A percentile compares a stretch with the other conserved stretches of the same genome.
Evolutionary conservation across 2,329 filamentous ascomycete species (phyloP).

Genomic region (Nemania sp.): DNA sequence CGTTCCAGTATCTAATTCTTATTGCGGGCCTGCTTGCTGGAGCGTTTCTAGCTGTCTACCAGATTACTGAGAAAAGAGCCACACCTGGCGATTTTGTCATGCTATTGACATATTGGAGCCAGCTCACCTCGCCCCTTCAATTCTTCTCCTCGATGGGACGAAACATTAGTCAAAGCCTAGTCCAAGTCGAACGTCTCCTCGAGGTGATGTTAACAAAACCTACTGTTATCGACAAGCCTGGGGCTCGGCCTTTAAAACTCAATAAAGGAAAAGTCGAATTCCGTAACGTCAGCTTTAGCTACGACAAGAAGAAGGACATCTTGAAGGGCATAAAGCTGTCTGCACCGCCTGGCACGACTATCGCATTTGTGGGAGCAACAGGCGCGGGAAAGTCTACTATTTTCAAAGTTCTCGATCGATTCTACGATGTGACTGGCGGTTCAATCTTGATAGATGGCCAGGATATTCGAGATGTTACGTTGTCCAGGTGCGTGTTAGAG

Average conservation of each 20-base stretch:
- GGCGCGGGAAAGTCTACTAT: conserved; percentile 59
- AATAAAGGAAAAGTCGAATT: conserved; percentile 60
- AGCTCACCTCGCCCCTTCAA: conserved; percentile 71
- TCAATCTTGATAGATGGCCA: conserved; percentile 52
- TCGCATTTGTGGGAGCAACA: conserved; percentile 64
- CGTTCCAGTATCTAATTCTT: conserved; percentile 65
- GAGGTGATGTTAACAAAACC: conserved; percentile 63
- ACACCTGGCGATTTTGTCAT: conserved; percentile 71
- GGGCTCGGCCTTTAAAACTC: conserved; percentile 55
- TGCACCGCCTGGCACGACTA: conserved; percentile 56
- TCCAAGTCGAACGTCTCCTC: conserved; percentile 61
- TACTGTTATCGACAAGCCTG: conserved; percentile 57
- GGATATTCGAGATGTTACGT: conserved; percentile 49
- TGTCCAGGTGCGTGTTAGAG: conserved; percentile 38
- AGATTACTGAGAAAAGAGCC: conserved; percentile 64
- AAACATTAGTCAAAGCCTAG: conserved; percentile 59
- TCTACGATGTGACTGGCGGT: conserved; percentile 54
- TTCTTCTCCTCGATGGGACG: conserved; percentile 67
- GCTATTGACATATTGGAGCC: conserved; percentile 74
- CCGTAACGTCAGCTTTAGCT: conserved; percentile 60
- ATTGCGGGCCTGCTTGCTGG: conserved; percentile 70
- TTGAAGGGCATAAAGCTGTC: conserved; percentile 59
- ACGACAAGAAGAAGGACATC: conserved; percentile 62
- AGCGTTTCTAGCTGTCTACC: conserved; percentile 64
- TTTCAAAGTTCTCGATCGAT: conserved; percentile 55